These are phyloP conservation scores for Penicillium polonicum DNA, from an alignment of 2,329 filamentous ascomycete genomes.

Conservation along the genomic window DNA sequence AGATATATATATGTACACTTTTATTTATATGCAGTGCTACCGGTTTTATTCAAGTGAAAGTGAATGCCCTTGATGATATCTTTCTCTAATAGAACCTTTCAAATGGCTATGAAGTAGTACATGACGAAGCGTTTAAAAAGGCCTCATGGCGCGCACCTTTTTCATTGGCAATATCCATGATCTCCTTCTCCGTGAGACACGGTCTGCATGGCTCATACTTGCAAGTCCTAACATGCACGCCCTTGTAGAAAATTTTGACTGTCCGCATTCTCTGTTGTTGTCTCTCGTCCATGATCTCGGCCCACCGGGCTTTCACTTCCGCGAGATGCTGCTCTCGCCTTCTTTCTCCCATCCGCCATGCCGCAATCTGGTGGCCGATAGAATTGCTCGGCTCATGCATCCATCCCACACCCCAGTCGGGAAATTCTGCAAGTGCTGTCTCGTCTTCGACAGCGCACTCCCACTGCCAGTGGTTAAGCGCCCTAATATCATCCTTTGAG, in stretches of 20 bases:
- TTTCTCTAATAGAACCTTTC: too few relatives aligned
- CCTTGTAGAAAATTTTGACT: not conserved
- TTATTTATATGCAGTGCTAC: not conserved
- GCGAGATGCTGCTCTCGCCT: conserved; percentile 8
- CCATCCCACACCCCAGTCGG: conserved; percentile 3
- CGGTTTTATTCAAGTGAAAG: not conserved
- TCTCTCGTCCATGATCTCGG: conserved; percentile 20
- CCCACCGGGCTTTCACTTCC: conserved; percentile 16
- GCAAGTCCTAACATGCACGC: not conserved
- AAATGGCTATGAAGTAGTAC: not conserved
- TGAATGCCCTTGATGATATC: not conserved
- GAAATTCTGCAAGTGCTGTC: not conserved
- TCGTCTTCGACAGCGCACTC: conserved; percentile 10
- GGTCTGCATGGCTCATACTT: not conserved
- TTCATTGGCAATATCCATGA: not conserved
- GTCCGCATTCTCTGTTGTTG: conserved; percentile 12
- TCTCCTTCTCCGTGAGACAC: not conserved
- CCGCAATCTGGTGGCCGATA: not conserved
- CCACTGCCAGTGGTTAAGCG: conserved; percentile 30
- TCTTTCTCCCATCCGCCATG: not conserved
- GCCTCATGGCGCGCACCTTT: not conserved
- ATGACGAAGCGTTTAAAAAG: not conserved
- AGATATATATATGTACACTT: not conserved
- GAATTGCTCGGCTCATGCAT: conserved; percentile 5
- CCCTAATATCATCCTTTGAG: conserved; percentile 27